A percentile compares a stretch with the other conserved stretches of the same genome.
Conservation (phyloP, 2,329 filamentous ascomycete species). For the Amphichorda felina region DNA sequence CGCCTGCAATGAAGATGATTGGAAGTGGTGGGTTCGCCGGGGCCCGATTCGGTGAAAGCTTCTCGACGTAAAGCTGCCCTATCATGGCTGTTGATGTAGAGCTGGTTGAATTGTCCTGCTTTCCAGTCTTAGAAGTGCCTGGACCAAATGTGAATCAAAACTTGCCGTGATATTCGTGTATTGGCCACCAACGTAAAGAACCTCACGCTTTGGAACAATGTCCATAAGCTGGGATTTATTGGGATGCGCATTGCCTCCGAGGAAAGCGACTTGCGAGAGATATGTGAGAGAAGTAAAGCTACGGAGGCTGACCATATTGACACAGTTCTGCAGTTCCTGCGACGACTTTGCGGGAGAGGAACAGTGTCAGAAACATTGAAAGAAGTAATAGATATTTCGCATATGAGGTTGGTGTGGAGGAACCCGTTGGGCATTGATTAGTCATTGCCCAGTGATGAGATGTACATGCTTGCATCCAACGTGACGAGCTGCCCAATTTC, state of each 20-base stretch:
- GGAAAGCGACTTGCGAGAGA: slow-evolving; percentile 7
- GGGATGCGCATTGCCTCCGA: slow-evolving; percentile 5
- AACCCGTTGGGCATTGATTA: too few relatives aligned
- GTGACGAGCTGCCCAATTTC: too few relatives aligned
- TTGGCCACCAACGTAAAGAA: slow-evolving; percentile 17
- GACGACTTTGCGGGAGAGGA: too few relatives aligned
- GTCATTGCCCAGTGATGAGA: too few relatives aligned
- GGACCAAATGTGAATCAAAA: slow-evolving; percentile 1
- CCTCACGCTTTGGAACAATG: slow-evolving; percentile 11
- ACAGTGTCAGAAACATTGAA: too few relatives aligned
- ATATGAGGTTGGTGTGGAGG: too few relatives aligned
- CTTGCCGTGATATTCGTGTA: slow-evolving; percentile 9
- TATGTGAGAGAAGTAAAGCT: slow-evolving; percentile 5
- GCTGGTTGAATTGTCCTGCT: slow-evolving; percentile 6
- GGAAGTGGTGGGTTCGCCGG: slow-evolving; percentile 11
- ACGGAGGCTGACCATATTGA: slow-evolving; percentile 6
- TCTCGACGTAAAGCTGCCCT: slow-evolving; percentile 18
- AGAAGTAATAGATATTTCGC: too few relatives aligned
- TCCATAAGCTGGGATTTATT: slow-evolving; percentile 5
- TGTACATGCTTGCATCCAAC: too few relatives aligned
- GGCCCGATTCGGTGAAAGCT: slow-evolving; percentile 12
- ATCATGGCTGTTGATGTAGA: slow-evolving; percentile 9
- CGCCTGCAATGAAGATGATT: slow-evolving; percentile 18
- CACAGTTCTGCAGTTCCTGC: too few relatives aligned
- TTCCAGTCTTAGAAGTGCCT: slow-evolving; percentile 4